phyloP scores from a whole-genome alignment of 148 eudicot genomes.

The Vaccinium macrocarpon region DNA sequence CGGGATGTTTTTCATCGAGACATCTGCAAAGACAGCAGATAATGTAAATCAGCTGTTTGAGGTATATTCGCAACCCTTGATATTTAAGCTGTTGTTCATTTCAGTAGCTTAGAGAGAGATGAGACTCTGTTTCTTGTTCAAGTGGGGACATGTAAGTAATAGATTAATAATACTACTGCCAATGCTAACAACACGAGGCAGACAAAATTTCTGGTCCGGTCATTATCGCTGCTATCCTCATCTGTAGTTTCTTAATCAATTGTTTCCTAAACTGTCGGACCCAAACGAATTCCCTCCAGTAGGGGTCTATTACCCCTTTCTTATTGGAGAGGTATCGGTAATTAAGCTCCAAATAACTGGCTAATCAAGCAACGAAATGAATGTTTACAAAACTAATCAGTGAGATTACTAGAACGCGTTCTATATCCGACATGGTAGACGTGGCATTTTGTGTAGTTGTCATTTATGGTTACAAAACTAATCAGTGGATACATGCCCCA shows the following conservation, averaged over 20 bases:
- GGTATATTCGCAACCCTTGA: constrained; percentile 37
- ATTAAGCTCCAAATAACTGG: background rate
- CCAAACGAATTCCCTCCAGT: background rate
- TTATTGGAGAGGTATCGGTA: background rate
- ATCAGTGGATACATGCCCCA: background rate
- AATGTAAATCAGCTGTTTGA: constrained; percentile 93
- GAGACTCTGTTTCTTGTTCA: background rate
- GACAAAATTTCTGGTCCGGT: too few species aligned
- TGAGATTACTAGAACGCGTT: background rate
- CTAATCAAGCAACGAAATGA: background rate
- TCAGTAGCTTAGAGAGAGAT: background rate
- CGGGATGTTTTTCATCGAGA: constrained; percentile 96
- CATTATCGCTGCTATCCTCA: too few species aligned
- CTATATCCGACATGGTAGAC: background rate
- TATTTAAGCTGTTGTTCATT: background rate
- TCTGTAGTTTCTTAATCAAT: too few species aligned
- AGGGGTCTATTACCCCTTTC: background rate
- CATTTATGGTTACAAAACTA: too few species aligned
- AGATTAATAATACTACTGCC: too few species aligned
- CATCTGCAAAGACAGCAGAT: constrained; percentile 98
- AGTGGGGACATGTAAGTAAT: background rate
- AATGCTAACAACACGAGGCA: too few species aligned
- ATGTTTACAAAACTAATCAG: background rate
- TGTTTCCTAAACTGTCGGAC: background rate
- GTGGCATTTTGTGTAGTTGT: too few species aligned